phyloP scores from a whole-genome alignment of 1,139 yeast species.

The Protomyces macrosporus region DNA sequence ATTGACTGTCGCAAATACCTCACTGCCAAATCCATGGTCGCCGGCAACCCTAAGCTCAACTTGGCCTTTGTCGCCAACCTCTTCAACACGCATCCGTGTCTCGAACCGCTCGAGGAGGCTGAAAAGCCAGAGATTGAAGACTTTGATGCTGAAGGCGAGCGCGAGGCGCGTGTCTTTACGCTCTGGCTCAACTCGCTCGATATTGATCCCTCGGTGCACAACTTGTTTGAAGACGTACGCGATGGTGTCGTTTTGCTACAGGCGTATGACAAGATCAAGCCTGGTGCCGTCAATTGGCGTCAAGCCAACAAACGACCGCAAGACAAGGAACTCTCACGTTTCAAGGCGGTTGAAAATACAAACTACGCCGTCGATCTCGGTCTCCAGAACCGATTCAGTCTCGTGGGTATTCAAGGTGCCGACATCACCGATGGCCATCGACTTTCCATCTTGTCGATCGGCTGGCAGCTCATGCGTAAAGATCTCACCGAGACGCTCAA shows the following conservation, averaged over 20 bases:
- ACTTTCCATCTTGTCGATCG: constrained; percentile 84
- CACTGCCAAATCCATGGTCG: constrained; percentile 86
- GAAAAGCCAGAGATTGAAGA: constrained; percentile 79
- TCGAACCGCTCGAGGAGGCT: constrained; percentile 88
- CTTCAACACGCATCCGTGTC: constrained; percentile 93
- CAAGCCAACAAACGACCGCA: constrained; percentile 76
- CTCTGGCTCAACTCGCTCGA: constrained; percentile 94
- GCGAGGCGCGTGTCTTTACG: constrained; percentile 98
- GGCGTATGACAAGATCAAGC: constrained; percentile 92
- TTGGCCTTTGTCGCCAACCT: constrained; percentile 95
- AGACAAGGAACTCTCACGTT: constrained; percentile 71
- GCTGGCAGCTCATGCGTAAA: constrained; percentile 98
- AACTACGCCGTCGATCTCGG: constrained; percentile 96
- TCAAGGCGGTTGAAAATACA: constrained; percentile 92
- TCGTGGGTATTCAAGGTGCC: constrained; percentile 97
- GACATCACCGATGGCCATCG: constrained; percentile 94
- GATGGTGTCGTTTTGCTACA: constrained; percentile 86
- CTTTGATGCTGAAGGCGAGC: constrained; percentile 98
- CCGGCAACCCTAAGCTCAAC: constrained; percentile 94
- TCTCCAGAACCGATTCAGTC: constrained; percentile 80
- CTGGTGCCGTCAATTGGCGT: constrained; percentile 77
- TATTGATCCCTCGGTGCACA: constrained; percentile 89
- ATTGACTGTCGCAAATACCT: constrained; percentile 88
- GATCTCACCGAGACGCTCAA: constrained; percentile 81
- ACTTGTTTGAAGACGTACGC: constrained; percentile 82